Percentiles rank a stretch among this genome's conserved stretches.
Conservation (phyloP, 768 basidiomycete genomes). For the Paxillus ammoniavirescens region DNA sequence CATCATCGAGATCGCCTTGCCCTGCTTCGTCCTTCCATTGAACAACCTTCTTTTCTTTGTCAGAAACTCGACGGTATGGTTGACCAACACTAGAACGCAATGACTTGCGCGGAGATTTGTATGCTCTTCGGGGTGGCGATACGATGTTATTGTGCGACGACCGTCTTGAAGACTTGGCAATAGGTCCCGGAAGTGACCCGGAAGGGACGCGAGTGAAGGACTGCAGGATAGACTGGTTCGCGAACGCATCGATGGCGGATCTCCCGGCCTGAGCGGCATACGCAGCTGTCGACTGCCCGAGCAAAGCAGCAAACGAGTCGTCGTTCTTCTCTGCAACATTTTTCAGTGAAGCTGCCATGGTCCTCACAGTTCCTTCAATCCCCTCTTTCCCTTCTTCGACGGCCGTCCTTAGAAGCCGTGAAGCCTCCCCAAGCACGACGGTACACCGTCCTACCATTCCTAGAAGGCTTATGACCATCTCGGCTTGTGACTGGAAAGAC, state of each 20-base stretch:
- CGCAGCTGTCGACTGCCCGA: slow-evolving; percentile 64
- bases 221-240: slow-evolving; percentile 41
- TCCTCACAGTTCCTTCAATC: slow-evolving; percentile 43
- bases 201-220: slow-evolving; percentile 45
- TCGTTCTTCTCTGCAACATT: slow-evolving; percentile 67
- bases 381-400: slow-evolving; percentile 33
- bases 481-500: slow-evolving; percentile 63
- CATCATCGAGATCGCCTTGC: slow-evolving; percentile 77
- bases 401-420: slow-evolving; percentile 41
- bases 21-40: slow-evolving; percentile 89
- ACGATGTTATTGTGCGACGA: slow-evolving; percentile 39
- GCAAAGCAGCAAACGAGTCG: slow-evolving; percentile 59
- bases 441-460: slow-evolving; percentile 82
- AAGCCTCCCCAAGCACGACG: slow-evolving; percentile 62
- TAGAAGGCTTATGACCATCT: slow-evolving; percentile 65
- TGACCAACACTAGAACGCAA: slow-evolving; percentile 61
- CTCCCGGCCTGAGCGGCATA: slow-evolving; percentile 44
- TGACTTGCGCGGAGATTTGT: slow-evolving; percentile 70
- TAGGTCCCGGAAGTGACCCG: slow-evolving; percentile 49
- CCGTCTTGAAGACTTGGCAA: slow-evolving; percentile 40
- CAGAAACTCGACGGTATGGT: slow-evolving; percentile 62
- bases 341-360: slow-evolving; percentile 51
- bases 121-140: slow-evolving; percentile 49
- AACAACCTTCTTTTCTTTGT: slow-evolving; percentile 73
- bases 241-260: slow-evolving; percentile 46